Base-by-base conservation (phyloP, 1,284 basidiomycete species). In the Ganoderma lingzhi region DNA sequence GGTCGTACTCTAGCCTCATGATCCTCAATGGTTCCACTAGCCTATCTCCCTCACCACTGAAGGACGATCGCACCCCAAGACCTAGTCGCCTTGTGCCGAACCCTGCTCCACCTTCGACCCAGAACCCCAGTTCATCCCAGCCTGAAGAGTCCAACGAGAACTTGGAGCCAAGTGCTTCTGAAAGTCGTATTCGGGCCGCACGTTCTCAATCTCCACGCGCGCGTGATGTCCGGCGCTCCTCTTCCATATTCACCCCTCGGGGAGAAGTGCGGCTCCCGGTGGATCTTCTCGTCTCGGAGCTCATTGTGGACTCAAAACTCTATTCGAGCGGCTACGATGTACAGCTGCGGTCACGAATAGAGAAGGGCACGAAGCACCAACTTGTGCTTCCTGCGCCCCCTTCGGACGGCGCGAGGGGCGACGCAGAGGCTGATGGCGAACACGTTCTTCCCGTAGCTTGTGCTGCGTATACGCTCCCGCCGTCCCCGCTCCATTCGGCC, bases 401-500 rank as follows among this genome's bases (percentile, higher is more conserved):
- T 51, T 68, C 66, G 55, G 62, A 28, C 39, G 37, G 28, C 37
- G 19, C 62, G 35, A 63, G 32, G 41, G 61, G 68, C 42, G 56
- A 56, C 56, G 65, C 55, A 67, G 64, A 39, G 63, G 44, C 59
- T 60, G 45, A 44, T 28, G 32, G 44, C 45, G 65, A 72, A 28
- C 67, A 69, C 23, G 76, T 76, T 3, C 82, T 92, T 3, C 91
- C 91, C 1, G 78, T 93, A 63, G 78, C 80, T 30, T 85, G 85
- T 68, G 83, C 85, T 15, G 80, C 92, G 41, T 85, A 90, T 78
- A 92, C 91, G 1, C 85, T 96, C 65, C 93, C 95, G 0, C 88
- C 91, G 4, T 95, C 94, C 2, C 90, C 93, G 1, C 81, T 94
- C 51, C 93, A 95, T 77, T 94, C 94, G 3, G 91, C 91, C 6